Evolutionary conservation across 768 basidiomycete species (phyloP).

Genomic region (Lactarius tabidus): DNA sequence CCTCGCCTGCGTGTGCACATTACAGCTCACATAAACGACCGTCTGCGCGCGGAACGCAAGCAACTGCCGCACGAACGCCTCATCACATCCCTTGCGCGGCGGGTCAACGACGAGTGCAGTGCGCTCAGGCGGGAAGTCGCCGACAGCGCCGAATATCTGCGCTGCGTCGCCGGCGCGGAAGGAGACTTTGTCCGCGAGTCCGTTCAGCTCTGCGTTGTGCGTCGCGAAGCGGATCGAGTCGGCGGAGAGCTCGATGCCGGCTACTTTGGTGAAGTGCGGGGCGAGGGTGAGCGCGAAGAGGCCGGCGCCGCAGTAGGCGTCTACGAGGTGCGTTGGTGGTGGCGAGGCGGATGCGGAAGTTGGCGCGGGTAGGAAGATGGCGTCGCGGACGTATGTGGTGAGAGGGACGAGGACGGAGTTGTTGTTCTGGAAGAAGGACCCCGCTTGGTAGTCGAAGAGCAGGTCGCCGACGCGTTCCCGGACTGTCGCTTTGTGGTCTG

Average conservation of each 20-base stretch:
- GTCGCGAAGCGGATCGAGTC: constrained; percentile 68
- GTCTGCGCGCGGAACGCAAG: constrained; percentile 60
- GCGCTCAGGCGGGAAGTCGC: constrained; percentile 55
- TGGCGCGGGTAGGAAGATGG: constrained; percentile 48
- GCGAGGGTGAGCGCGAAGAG: constrained; percentile 85
- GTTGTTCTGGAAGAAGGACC: constrained; percentile 99
- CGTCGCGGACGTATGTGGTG: constrained; percentile 75
- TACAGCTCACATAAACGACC: constrained; percentile 91
- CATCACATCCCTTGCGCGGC: constrained; percentile 92
- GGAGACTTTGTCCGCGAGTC: constrained; percentile 49
- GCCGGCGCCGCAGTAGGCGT: constrained; percentile 90
- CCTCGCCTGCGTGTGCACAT: constrained; percentile 89
- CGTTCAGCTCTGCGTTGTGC: constrained; percentile 62
- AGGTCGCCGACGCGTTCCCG: constrained; percentile 80
- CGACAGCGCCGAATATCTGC: constrained; percentile 71
- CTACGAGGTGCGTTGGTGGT: constrained; percentile 80
- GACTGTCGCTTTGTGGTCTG: constrained; percentile 73
- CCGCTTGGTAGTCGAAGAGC: constrained; percentile 80
- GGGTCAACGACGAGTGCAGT: constrained; percentile 85
- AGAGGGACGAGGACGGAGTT: constrained; percentile 84
- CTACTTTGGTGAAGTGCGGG: constrained; percentile 65
- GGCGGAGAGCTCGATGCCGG: constrained; percentile 82
- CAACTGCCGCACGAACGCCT: constrained; percentile 71
- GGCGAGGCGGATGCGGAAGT: constrained; percentile 32
- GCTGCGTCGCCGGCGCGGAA: constrained; percentile 84